Evolutionary conservation across 2,329 filamentous ascomycete species (phyloP), one percentile per base, ranked within the genome.

Genomic region (Lachnellula cervina): DNA sequence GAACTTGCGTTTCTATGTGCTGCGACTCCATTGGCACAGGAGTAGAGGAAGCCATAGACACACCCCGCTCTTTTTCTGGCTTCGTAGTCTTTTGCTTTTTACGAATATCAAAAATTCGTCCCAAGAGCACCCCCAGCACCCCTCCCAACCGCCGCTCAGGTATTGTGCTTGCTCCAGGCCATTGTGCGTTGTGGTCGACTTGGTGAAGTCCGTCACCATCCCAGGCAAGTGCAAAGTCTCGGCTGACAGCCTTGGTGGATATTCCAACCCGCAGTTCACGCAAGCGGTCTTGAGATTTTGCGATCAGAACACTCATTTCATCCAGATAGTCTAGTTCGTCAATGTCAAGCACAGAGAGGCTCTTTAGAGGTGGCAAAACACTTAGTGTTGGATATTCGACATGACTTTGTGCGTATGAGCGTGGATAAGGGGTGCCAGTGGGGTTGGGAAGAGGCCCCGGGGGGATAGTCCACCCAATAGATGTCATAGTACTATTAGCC

Each of bases 331-430:
- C 80, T n/a, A 90, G 72, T 67, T 93, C 88, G 65, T 94, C 90
- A 57, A 94, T 88, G 63, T 94, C 87, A 43, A 94, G 76, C 1
- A 92, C 89, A 50, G 82, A 88, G 56, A 94, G 71, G 62, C 86
- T 90, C 69, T 84, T 88, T 51, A 94, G 71, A 0, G 88, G 80
- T 9, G 89, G 88, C 7, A 95, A 76, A 9, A 89, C 82, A 45
- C 88, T 93, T 64, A 94, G 88, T 1, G 87, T 90, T 1, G 89
- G 89, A 63, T 88, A 87, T 71, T 93, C 88, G 25, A 90, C 85
- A 52, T 80, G 77, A 62, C 76, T 78, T 54, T 81, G 77, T 28
- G 78, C 73, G 59, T 81, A 80, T 16, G 78, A 58, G 63, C 70
- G 51, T 25, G 64, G 58, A 16, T 60, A 59, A 14, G 55, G 25